phyloP scores from a whole-genome alignment of 768 basidiomycete genomes.

The Cystofilobasidium bisporidii region DNA sequence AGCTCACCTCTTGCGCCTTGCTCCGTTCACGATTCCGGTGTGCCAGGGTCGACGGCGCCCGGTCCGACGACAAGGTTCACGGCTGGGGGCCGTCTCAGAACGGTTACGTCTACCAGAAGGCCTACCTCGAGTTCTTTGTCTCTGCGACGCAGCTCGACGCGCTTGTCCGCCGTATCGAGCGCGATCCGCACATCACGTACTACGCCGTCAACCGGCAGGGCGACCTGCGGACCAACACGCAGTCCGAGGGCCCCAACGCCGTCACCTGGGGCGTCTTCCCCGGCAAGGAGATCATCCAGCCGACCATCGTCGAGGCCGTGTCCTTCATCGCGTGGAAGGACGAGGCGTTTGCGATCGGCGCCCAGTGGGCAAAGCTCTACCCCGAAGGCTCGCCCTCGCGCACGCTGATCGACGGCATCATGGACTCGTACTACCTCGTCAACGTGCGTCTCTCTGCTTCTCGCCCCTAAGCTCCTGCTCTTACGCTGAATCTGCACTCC shows the following conservation, averaged over 20 bases:
- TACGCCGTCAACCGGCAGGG: slow-evolving; percentile 95
- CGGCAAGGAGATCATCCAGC: slow-evolving; percentile 89
- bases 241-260: slow-evolving; percentile 92
- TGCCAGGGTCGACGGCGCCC: slow-evolving; percentile 61
- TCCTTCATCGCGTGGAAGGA: slow-evolving; percentile 49
- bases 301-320: slow-evolving; percentile 82
- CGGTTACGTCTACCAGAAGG: slow-evolving; percentile 95
- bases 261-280: slow-evolving; percentile 99
- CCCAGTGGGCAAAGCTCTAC: slow-evolving; percentile 83
- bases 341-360: slow-evolving; percentile 84
- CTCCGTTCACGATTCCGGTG: not conserved
- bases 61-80: slow-evolving; percentile 71
- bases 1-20: not conserved
- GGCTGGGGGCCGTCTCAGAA: slow-evolving; percentile 84
- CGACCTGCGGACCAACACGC: slow-evolving; percentile 86
- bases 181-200: slow-evolving; percentile 82
- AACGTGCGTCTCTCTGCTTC: slow-evolving; percentile 45
- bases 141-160: slow-evolving; percentile 59
- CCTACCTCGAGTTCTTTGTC: slow-evolving; percentile 93
- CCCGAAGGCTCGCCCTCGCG: slow-evolving; percentile 64
- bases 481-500: not conserved
- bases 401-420: slow-evolving; percentile 63
- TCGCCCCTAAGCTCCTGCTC: not conserved
- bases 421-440: slow-evolving; percentile 75
- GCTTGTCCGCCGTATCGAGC: slow-evolving; percentile 71